Conservation (phyloP, 1,284 basidiomycete genomes). For the Melampsora larici-populina region DNA sequence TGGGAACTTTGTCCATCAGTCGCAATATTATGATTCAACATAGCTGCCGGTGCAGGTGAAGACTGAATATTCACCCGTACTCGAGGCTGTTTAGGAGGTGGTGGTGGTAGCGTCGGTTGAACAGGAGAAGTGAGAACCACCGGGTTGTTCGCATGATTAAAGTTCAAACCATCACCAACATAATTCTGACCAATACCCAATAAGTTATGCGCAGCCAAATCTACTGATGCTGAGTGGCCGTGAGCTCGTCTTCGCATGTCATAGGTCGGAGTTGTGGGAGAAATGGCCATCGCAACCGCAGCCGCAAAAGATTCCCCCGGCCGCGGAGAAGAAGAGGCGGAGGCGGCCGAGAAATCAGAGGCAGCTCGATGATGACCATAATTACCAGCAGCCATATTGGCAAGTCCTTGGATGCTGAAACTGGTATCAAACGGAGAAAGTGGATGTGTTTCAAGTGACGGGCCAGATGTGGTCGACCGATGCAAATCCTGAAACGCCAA, state of each 20-base stretch:
- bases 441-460: slow-evolving; percentile 6
- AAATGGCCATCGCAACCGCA: neutral
- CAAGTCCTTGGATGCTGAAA: slow-evolving; percentile 21
- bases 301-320: neutral
- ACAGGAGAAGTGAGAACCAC: neutral
- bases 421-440: slow-evolving; percentile 3
- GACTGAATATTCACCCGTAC: no score
- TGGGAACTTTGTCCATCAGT: no score
- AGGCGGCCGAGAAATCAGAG: slow-evolving; percentile 4
- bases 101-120: neutral
- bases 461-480: slow-evolving; percentile 3
- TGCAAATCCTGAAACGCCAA: slow-evolving; percentile 22
- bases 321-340: slow-evolving; percentile 2
- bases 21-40: no score
- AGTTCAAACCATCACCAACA: neutral
- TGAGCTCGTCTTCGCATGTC: neutral
- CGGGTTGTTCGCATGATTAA: neutral
- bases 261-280: neutral
- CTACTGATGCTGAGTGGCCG: neutral
- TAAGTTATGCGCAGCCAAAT: neutral
- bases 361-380: neutral
- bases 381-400: slow-evolving; percentile 18
- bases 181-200: neutral
- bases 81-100: neutral
- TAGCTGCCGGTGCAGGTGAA: no score